A percentile compares a stretch with the other conserved stretches of the same genome.
Evolutionary conservation across 1,139 yeast species (phyloP).

Genomic region (Yamadazyma conglobata): DNA sequence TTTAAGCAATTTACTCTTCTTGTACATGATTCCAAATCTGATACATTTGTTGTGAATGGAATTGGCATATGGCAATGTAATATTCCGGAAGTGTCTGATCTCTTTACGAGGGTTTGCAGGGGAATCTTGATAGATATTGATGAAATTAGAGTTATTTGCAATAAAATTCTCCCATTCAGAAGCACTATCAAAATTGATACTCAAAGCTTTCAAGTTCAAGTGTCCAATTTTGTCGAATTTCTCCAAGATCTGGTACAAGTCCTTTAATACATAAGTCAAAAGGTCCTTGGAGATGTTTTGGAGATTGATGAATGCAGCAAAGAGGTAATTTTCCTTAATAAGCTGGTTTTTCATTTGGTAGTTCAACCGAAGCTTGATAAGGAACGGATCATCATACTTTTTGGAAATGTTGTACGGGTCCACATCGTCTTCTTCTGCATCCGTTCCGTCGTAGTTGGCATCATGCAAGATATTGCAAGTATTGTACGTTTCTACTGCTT

Average conservation of each 20-base stretch:
- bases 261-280: conserved; percentile 38
- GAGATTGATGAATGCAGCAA: conserved; percentile 42
- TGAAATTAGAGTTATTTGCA: conserved; percentile 32
- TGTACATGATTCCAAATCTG: conserved; percentile 41
- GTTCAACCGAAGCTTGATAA: conserved; percentile 39
- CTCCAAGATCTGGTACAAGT: conserved; percentile 31
- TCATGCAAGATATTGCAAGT: conserved; percentile 21
- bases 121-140: conserved; percentile 30
- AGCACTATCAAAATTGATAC: conserved; percentile 19
- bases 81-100: conserved; percentile 26
- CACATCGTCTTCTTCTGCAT: conserved; percentile 24
- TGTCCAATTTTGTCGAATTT: conserved; percentile 27
- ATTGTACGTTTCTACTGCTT: conserved; percentile 34
- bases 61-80: conserved; percentile 33
- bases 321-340: conserved; percentile 42
- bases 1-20: conserved; percentile 41
- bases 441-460: conserved; percentile 16
- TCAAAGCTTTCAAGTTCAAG: conserved; percentile 20
- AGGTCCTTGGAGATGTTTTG: conserved; percentile 45
- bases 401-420: conserved; percentile 14
- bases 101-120: conserved; percentile 27
- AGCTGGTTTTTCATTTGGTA: conserved; percentile 42
- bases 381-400: conserved; percentile 41
- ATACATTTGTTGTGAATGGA: conserved; percentile 46
- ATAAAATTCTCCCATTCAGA: conserved; percentile 42